Conservation (phyloP, 305 asterid genomes). For the Fraxinus nigra region DNA sequence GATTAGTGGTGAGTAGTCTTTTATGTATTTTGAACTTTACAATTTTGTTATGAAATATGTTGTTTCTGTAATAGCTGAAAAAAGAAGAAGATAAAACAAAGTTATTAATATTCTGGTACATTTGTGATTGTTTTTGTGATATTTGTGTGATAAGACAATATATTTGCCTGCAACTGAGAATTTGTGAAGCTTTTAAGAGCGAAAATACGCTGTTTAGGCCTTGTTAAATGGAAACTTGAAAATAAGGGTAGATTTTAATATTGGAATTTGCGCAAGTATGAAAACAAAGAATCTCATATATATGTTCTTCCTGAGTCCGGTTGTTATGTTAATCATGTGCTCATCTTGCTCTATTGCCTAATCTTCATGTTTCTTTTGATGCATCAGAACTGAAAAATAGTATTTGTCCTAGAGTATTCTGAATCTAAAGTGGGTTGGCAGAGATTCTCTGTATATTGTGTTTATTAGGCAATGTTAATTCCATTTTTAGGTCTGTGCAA, state of each 20-base stretch:
- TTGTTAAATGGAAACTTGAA: not conserved
- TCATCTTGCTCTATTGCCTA: not conserved
- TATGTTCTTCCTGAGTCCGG: not conserved
- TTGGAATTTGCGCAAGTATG: not conserved
- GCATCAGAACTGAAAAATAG: not conserved
- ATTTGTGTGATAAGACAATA: not conserved
- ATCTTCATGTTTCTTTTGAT: not conserved
- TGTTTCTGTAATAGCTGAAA: not conserved
- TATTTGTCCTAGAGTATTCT: not conserved
- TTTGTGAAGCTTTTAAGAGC: not conserved
- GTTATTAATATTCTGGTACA: not conserved
- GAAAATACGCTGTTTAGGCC: not conserved
- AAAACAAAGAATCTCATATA: not conserved
- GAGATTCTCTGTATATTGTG: not conserved
- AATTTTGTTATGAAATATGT: not conserved
- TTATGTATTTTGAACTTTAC: constrained; percentile 1
- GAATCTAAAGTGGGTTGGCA: not conserved
- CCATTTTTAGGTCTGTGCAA: constrained; percentile 28
- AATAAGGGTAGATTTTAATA: not conserved
- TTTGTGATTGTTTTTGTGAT: not conserved
- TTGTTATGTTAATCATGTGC: not conserved
- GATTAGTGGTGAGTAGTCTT: not conserved
- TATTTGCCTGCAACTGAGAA: not conserved
- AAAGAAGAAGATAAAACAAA: not conserved
- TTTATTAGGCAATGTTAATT: not conserved